Evolutionary conservation across 2,329 filamentous ascomycete genomes (phyloP).

Genomic region (Alternaria sp.): DNA sequence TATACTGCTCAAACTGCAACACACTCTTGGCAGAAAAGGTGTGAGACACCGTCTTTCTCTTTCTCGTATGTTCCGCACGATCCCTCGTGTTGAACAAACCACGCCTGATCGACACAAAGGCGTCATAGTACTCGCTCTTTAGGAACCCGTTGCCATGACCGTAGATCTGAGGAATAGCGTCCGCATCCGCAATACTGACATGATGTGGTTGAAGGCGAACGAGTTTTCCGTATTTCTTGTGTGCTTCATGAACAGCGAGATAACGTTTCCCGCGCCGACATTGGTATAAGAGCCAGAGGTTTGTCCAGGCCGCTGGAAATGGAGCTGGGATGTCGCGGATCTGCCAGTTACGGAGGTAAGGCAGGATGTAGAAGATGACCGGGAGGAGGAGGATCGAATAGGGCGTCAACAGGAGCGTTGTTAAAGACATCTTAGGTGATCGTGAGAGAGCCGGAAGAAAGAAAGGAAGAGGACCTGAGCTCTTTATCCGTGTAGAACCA

Average conservation of each 20-base stretch:
- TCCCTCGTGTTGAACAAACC: conserved; percentile 91
- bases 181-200: conserved; percentile 80
- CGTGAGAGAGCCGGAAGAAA: conserved; percentile 3
- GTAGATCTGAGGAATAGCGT: conserved; percentile 79
- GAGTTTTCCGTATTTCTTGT: conserved; percentile 79
- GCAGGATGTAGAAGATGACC: conserved; percentile 65
- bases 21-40: conserved; percentile 86
- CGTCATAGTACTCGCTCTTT: conserved; percentile 83
- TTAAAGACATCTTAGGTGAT: conserved; percentile 40
- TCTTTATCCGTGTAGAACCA: background rate
- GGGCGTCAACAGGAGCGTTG: conserved; percentile 54
- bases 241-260: conserved; percentile 72
- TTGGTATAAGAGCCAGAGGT: conserved; percentile 78
- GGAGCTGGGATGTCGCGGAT: conserved; percentile 67
- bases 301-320: conserved; percentile 73
- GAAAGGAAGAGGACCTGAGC: conserved; percentile 1
- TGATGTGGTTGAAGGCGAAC: conserved; percentile 87
- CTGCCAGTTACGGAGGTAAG: conserved; percentile 68
- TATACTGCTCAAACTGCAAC: conserved; percentile 87
- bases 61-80: conserved; percentile 82
- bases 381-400: conserved; percentile 60
- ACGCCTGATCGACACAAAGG: conserved; percentile 85
- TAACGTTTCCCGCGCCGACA: conserved; percentile 67
- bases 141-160: conserved; percentile 66
- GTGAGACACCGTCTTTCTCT: conserved; percentile 87